phyloP scores from a whole-genome alignment of 2,329 filamentous ascomycete genomes.

The Hypoxylon sp. region DNA sequence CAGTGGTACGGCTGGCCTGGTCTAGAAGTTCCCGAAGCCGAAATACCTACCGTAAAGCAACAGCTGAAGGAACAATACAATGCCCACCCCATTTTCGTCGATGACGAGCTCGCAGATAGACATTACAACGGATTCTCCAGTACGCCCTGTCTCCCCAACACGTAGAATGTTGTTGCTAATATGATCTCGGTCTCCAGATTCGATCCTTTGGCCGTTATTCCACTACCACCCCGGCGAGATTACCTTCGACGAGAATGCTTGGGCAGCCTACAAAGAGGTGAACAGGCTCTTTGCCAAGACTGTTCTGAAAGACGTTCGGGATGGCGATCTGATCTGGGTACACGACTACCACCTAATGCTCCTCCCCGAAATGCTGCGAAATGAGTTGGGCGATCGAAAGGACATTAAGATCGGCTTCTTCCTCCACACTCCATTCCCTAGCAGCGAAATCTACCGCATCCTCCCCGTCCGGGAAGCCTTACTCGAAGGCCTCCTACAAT shows the following conservation, averaged over 20 bases:
- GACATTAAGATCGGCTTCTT: constrained; percentile 99
- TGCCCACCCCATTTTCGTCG: constrained; percentile 92
- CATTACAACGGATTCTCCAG: constrained; percentile 99
- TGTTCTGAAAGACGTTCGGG: constrained; percentile 87
- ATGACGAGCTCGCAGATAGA: constrained; percentile 91
- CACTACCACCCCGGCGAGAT: constrained; percentile 99
- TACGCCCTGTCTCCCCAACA: constrained; percentile 62
- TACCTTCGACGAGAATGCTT: constrained; percentile 95
- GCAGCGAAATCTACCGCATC: constrained; percentile 96
- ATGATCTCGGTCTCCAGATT: constrained; percentile 70
- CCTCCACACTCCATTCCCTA: constrained; percentile 96
- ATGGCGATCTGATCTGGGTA: constrained; percentile 97
- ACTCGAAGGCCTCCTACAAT: constrained; percentile 88
- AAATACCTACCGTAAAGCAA: constrained; percentile 80
- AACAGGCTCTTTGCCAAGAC: constrained; percentile 93
- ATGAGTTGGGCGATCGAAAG: constrained; percentile 84
- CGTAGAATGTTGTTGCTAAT: constrained; percentile 14
- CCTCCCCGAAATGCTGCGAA: constrained; percentile 92
- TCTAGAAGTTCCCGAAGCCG: constrained; percentile 88
- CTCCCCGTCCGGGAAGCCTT: constrained; percentile 92
- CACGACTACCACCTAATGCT: constrained; percentile 99
- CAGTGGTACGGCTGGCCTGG: constrained; percentile 99
- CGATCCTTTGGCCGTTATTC: constrained; percentile 98
- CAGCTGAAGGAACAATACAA: constrained; percentile 89
- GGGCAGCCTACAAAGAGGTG: constrained; percentile 93